These are phyloP conservation scores for Solanum lignicaule DNA, from an alignment of 257 asterid genomes.

Conservation along the genomic window DNA sequence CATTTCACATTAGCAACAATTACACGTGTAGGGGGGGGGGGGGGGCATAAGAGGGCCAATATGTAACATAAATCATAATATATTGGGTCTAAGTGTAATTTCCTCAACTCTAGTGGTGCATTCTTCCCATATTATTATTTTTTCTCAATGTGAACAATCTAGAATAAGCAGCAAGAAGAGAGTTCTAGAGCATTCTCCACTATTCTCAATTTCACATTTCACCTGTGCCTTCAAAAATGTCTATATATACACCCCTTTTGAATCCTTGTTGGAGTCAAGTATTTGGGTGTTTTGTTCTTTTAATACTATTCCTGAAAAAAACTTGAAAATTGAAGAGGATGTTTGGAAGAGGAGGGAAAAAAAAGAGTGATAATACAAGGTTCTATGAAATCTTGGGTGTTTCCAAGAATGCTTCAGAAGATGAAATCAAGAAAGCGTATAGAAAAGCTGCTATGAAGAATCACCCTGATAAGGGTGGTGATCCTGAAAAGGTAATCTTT, in stretches of 20 bases:
- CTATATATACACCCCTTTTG: background rate
- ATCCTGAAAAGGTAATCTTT: conserved; percentile 64
- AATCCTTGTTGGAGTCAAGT: background rate
- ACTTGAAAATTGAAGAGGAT: conserved; percentile 12
- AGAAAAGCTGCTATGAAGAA: conserved; percentile 75
- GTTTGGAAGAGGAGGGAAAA: conserved; percentile 49
- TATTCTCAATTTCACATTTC: background rate
- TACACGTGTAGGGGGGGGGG: background rate
- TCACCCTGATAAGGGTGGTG: conserved; percentile 92
- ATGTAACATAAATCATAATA: background rate
- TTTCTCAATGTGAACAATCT: background rate
- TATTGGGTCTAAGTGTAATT: background rate
- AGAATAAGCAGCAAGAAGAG: background rate
- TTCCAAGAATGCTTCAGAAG: conserved; percentile 47
- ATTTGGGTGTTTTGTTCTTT: background rate
- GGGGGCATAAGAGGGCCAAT: background rate
- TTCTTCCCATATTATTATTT: background rate
- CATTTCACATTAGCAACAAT: background rate
- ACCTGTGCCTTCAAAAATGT: conserved; percentile 10
- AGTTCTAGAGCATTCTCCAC: background rate
- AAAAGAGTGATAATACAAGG: conserved; percentile 37
- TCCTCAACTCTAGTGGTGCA: background rate
- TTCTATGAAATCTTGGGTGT: conserved; percentile 48
- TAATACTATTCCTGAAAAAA: background rate
- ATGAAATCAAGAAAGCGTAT: conserved; percentile 79